A percentile compares a stretch with the other conserved stretches of the same genome.
Conservation (phyloP, 140 eudicot species). For the Stevia rebaudiana region DNA sequence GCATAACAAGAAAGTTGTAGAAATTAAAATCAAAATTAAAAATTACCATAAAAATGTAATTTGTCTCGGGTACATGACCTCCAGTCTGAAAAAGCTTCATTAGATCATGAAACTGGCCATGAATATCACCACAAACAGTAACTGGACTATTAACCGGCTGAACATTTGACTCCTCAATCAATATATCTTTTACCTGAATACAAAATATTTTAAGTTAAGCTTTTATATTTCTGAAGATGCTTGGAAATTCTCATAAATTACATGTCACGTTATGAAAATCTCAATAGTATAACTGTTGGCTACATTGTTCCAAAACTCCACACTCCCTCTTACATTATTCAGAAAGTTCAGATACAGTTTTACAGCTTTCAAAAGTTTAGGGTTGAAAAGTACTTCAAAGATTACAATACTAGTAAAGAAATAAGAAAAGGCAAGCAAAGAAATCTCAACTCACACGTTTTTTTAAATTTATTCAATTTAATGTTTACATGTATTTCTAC, state of each 20-base stretch:
- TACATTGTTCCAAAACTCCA: neutral
- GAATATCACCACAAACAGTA: constrained; percentile 97
- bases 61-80: constrained; percentile 94
- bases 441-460: neutral
- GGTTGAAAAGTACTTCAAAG: neutral
- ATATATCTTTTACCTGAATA: constrained; percentile 85
- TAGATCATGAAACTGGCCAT: constrained; percentile 94
- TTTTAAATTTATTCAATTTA: neutral
- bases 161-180: constrained; percentile 97
- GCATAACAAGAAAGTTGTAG: no score
- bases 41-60: constrained; percentile 87
- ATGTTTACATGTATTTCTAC: neutral
- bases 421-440: constrained; percentile 2
- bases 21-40: neutral
- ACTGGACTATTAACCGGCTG: constrained; percentile 99
- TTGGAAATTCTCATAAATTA: neutral
- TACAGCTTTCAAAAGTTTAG: neutral
- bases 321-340: neutral
- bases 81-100: constrained; percentile 99
- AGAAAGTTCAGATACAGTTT: neutral
- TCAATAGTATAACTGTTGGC: neutral
- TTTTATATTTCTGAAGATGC: neutral
- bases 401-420: neutral
- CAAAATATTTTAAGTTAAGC: neutral
- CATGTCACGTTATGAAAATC: neutral